Conservation (phyloP, 2,329 filamentous ascomycete genomes). For the Aspergillus candidus region DNA sequence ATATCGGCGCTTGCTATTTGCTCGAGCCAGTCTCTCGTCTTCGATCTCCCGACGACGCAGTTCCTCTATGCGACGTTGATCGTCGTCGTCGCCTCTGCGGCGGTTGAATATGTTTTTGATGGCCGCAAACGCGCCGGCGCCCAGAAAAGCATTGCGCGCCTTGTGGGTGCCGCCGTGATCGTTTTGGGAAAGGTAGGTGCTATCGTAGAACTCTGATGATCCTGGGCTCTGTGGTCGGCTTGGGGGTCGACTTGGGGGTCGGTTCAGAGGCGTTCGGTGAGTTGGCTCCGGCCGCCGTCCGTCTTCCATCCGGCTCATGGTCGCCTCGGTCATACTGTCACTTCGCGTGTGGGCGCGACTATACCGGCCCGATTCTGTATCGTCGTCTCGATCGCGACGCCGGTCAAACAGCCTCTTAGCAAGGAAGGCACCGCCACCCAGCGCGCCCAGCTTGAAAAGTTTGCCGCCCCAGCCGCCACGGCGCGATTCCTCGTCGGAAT, state of each 20-base stretch:
- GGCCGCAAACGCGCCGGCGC: constrained; percentile 60
- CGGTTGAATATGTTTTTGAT: constrained; percentile 56
- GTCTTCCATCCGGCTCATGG: constrained; percentile 45
- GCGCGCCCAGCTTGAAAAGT: constrained; percentile 55
- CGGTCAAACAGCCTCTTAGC: constrained; percentile 55
- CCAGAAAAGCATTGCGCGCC: constrained; percentile 56
- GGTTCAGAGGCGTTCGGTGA: constrained; percentile 26
- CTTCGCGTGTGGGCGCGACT: constrained; percentile 46
- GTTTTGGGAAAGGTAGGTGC: constrained; percentile 37
- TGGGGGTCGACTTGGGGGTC: constrained; percentile 29
- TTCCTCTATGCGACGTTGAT: constrained; percentile 55
- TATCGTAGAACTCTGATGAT: constrained; percentile 35
- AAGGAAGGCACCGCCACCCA: constrained; percentile 58
- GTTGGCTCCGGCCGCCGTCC: constrained; percentile 46
- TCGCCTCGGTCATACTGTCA: constrained; percentile 38
- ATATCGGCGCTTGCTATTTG: constrained; percentile 56
- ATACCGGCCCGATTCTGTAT: constrained; percentile 49
- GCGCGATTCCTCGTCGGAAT: constrained; percentile 46
- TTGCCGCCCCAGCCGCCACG: constrained; percentile 56
- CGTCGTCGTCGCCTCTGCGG: constrained; percentile 48
- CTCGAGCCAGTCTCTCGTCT: constrained; percentile 48
- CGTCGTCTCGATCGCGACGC: constrained; percentile 48
- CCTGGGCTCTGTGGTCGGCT: constrained; percentile 31
- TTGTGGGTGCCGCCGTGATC: constrained; percentile 43
- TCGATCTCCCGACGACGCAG: constrained; percentile 47